Evolutionary conservation across 116 monocot species (phyloP).

Genomic region (Phalaenopsis hybrid): DNA sequence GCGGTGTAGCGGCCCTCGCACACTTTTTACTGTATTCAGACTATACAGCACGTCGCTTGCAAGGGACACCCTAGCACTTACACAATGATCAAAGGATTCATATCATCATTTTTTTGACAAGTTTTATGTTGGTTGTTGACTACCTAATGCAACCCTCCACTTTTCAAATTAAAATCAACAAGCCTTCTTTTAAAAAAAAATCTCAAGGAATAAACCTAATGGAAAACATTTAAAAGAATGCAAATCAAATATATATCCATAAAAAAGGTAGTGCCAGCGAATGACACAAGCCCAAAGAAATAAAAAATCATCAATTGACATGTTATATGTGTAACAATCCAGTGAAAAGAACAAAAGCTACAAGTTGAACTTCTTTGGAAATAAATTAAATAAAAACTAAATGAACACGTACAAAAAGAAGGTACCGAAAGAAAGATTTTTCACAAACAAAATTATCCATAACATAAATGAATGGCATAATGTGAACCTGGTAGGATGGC

Average conservation of each 20-base stretch:
- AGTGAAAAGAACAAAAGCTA: background rate
- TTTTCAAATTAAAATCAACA: too few relatives aligned
- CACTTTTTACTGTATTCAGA: too few relatives aligned
- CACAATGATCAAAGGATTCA: too few relatives aligned
- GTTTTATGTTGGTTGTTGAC: too few relatives aligned
- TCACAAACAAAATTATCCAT: background rate
- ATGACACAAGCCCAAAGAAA: too few relatives aligned
- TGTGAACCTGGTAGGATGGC: conserved; percentile 76
- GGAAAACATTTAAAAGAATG: background rate
- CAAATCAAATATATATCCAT: background rate
- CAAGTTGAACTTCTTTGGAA: background rate
- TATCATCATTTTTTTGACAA: too few relatives aligned
- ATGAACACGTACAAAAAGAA: background rate
- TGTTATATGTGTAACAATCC: background rate
- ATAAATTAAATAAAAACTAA: background rate
- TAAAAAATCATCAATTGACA: background rate
- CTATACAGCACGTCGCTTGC: too few relatives aligned
- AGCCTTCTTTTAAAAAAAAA: too few relatives aligned
- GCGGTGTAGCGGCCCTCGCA: too few relatives aligned
- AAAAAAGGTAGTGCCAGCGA: background rate
- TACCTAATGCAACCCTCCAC: too few relatives aligned
- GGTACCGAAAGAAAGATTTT: background rate
- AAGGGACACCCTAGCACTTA: too few relatives aligned
- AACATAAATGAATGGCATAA: background rate
- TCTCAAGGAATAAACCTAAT: too few relatives aligned